Evolutionary conservation across 768 basidiomycete species (phyloP), one percentile per base, ranked within the genome.

Genomic region (Termitomyces eurrhizus): DNA sequence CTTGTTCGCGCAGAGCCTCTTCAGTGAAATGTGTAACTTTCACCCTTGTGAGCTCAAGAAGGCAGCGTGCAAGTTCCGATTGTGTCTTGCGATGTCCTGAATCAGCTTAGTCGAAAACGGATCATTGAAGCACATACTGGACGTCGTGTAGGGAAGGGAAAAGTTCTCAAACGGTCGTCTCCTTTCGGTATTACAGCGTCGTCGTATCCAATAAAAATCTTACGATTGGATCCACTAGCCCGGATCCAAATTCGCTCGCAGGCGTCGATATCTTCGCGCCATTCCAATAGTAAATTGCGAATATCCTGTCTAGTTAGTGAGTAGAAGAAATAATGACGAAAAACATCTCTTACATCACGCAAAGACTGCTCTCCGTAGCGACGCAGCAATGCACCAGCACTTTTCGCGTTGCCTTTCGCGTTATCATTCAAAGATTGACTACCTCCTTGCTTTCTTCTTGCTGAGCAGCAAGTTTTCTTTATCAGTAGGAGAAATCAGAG

Each of bases 391-490:
- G 97, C 97, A 69, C 97, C 97, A 29, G 94, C 94, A 74, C 94
- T 96, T 67, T 93, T 90, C 0, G 97, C 97, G 59, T 85, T 85
- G 1, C 92, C 93, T 75, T 97, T 98, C 6, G 94, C 83, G 57
- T 94, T 92, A 73, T 99, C 97, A 65, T 98, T 95, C 4, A 88
- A 63, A 2, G 89, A 87, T 74, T 99, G 97, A 1, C 92, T 90
- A 0, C 97, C 97, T 73, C 97, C 97, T 78, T 99, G 97, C 72
- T 98, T 98, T 65, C 93, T 82, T 64, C 97, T 93, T 36, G 97
- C 96, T 98, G 60, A 52, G 13, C 36, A 41, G 21, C 18, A 53
- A 14, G 13, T 48, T n/a, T 56, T 67, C 6, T 56, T 67, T 64
- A 62, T 56, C 35, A 33, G 32, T 33, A 50, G 21, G 42, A 26